These are phyloP conservation scores for Stemphylium vesicarium DNA, from an alignment of 2,329 filamentous ascomycete species.

Conservation along the genomic window DNA sequence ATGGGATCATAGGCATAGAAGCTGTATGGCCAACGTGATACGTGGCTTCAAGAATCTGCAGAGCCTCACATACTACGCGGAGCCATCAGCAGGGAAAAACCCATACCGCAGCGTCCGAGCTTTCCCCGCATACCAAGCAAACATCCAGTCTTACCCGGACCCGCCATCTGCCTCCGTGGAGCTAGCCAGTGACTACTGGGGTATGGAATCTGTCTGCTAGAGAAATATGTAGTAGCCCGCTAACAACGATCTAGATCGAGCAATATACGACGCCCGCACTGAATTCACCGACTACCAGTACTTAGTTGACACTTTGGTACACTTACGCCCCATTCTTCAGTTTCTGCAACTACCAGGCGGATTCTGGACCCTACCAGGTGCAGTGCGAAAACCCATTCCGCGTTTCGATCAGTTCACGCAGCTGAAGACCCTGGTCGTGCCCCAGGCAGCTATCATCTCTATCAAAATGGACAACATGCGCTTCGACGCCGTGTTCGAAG, in stretches of 20 bases:
- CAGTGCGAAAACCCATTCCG: constrained; percentile 20
- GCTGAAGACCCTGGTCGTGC: constrained; percentile 11
- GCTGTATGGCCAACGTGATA: constrained; percentile 9
- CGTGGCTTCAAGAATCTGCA: constrained; percentile 6
- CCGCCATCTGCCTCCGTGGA: neutral
- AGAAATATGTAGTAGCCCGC: neutral
- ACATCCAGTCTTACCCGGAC: constrained; percentile 21
- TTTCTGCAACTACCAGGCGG: constrained; percentile 18
- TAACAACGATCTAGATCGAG: constrained; percentile 8
- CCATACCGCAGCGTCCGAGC: constrained; percentile 17
- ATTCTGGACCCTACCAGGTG: constrained; percentile 24
- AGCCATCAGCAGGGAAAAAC: constrained; percentile 17
- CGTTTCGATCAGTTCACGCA: constrained; percentile 13
- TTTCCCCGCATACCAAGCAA: constrained; percentile 21
- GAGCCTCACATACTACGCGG: constrained; percentile 19
- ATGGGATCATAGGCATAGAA: constrained; percentile 5
- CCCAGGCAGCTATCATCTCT: constrained; percentile 21
- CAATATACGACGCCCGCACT: constrained; percentile 22
- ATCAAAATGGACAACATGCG: constrained; percentile 25
- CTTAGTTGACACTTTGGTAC: constrained; percentile 12
- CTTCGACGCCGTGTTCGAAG: constrained; percentile 3
- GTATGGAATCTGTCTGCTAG: neutral
- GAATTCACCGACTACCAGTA: constrained; percentile 22
- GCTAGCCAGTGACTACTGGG: neutral
- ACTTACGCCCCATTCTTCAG: constrained; percentile 12